Conservation (phyloP, 768 basidiomycete species). For the Russula olivacea region DNA sequence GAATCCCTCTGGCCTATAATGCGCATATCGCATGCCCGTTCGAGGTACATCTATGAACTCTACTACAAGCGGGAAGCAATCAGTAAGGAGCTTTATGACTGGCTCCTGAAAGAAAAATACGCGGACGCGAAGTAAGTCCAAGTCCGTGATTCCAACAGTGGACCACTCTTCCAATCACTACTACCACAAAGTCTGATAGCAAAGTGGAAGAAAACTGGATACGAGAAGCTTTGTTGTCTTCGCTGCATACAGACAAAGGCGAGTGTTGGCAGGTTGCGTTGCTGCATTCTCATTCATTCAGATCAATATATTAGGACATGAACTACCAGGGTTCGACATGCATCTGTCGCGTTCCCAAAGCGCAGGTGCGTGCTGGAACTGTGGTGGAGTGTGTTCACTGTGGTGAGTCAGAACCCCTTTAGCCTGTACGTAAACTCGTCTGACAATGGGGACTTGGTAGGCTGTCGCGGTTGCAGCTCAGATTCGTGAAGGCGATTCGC, state of each 20-base stretch:
- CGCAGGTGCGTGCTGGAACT: slow-evolving; percentile 82
- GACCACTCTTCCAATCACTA: not conserved
- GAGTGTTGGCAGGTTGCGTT: slow-evolving; percentile 20
- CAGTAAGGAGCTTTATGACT: slow-evolving; percentile 89
- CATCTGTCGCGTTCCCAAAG: slow-evolving; percentile 95
- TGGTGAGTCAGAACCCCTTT: slow-evolving; percentile 49
- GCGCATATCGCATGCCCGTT: slow-evolving; percentile 94
- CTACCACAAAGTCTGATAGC: slow-evolving; percentile 68
- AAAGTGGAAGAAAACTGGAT: slow-evolving; percentile 99
- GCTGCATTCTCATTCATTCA: slow-evolving; percentile 3
- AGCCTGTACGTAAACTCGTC: slow-evolving; percentile 9
- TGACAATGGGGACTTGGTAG: slow-evolving; percentile 38
- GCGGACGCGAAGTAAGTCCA: slow-evolving; percentile 86
- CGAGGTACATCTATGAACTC: slow-evolving; percentile 94
- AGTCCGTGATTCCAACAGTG: slow-evolving; percentile 32
- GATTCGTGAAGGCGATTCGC: slow-evolving; percentile 49
- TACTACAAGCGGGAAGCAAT: slow-evolving; percentile 99
- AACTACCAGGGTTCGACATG: slow-evolving; percentile 99
- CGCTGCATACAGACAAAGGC: slow-evolving; percentile 94
- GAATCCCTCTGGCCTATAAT: slow-evolving; percentile 97
- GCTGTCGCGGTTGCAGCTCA: slow-evolving; percentile 87
- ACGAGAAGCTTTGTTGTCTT: slow-evolving; percentile 96
- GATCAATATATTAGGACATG: slow-evolving; percentile 68
- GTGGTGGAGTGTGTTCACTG: slow-evolving; percentile 97
- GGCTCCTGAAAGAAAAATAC: slow-evolving; percentile 95